Base-by-base conservation (phyloP, 768 basidiomycete species). In the Serpula lacrymans region DNA sequence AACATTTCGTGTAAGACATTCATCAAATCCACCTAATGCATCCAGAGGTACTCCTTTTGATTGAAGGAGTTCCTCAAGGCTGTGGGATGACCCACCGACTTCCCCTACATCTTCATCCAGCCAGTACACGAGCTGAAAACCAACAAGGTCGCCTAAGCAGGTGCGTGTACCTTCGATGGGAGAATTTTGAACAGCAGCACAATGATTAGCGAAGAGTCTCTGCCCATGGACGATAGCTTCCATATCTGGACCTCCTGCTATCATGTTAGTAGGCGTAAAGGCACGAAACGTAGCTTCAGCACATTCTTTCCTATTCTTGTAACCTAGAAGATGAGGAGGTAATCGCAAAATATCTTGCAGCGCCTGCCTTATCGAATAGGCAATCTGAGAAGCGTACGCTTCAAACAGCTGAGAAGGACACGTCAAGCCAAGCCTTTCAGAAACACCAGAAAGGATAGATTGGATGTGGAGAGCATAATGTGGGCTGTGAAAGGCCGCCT, bases 321-420 rank as follows among this genome's bases (percentile, higher is more conserved):
- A 96, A 1, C 95, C 95, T 18, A 95, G 73, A 4, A 94, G 64
- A 36, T 72, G 72, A 22, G 81, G 80, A 3, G 88, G 83, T 6
- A 95, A 68, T 7, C 63, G 57, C 42, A 84, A 67, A 30, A 84
- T 63, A 46, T 86, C 80, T 11, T 67, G 57, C 9, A 61, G 58
- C 4, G 63, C 64, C 27, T 69, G 55, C 26, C 75, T 69, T 34
- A 93, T 75, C 7, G 88, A 82, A 48, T 68, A 75, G 0, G 86
- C 82, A 37, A 92, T 68, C 49, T 88, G 88, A 6, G 79, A 76
- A 1, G 85, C 82, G 57, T 95, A 92, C 7, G 80, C 72, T 47
- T 81, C 73, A 51, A 90, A 96, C 3, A 98, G 73, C 5, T 71
- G 67, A 6, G 80, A 71, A 12, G 84, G 65, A 3, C 65, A 64